Evolutionary conservation across 441 rosid species (phyloP).

Genomic region (Corymbia citriodora): DNA sequence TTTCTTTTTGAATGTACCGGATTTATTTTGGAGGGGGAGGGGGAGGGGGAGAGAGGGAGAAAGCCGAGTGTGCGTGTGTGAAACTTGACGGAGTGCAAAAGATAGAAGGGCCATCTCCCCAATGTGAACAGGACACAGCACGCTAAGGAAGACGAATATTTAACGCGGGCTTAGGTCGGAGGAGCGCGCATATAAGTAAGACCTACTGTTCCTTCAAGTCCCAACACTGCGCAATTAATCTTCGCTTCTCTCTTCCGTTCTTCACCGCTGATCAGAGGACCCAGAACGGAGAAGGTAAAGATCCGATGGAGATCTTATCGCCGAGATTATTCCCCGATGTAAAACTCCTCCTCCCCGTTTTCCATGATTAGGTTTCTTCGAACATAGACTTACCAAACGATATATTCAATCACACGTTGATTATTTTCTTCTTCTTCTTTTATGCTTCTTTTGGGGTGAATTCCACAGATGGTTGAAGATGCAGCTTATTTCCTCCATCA

Average conservation of each 20-base stretch:
- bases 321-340: slow-evolving; percentile 26
- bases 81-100: background rate
- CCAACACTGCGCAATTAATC: background rate
- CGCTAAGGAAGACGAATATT: background rate
- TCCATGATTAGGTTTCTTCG: background rate
- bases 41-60: too few species aligned
- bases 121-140: background rate
- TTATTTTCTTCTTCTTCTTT: background rate
- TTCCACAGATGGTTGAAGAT: background rate
- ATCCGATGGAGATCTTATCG: slow-evolving; percentile 30
- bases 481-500: background rate
- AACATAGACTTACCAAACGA: background rate
- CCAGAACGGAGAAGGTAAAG: background rate
- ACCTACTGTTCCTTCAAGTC: background rate
- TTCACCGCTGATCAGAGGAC: background rate
- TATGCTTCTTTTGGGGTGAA: background rate
- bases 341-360: slow-evolving; percentile 9
- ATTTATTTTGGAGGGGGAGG: too few species aligned
- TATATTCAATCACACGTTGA: background rate
- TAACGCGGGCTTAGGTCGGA: background rate
- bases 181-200: background rate
- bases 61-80: background rate
- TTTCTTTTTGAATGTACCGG: too few species aligned
- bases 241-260: background rate
- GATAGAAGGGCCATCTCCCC: background rate